Evolutionary conservation across 108 stramenopile species (phyloP), one percentile per base, ranked within the genome.

Genomic region (Nitzschia inconspicua): DNA sequence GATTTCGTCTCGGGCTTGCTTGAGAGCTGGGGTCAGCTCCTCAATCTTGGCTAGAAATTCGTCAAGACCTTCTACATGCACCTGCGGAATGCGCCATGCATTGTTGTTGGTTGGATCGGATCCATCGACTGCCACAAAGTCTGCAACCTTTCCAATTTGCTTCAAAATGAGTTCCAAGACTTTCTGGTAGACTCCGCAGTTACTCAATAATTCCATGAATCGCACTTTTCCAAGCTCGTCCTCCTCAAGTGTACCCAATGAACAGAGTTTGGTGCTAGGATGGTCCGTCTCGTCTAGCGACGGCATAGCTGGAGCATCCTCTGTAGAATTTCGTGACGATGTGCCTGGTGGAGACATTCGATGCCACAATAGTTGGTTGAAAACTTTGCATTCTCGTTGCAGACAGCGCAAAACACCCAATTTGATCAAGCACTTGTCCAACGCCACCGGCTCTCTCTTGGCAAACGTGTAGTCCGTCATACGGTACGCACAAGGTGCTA

Each of bases 401-500:
- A 84, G 37, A 59, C 76, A 77, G 16, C 83, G 51, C 44, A 84
- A 65, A 30, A 84, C 78, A 13, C 73, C 73, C 30, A 84, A 43
- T 43, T 84, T 84, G 48, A 70, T 48, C 2, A 84, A 20, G 47
- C 78, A 80, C 6, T 78, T 59, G 2, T 49, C 24, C 20, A 79
- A 4, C 9, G 36, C 18, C 6, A 84, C 55, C 0, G 72, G 73
- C 60, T 79, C 68, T 40, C 71, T 65, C 42, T 84, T 84, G 54
- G 68, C 56, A 31, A 77, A 62, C 11, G 83, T 84, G 35, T 77
- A 77, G 49, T 84, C 83, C 5, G 76, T 74, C 67, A 79, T 72
- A 3, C 83, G 78, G 35, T 84, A 84, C 20, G 76, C 76, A 47
- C 78, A 79, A 8, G 83, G 83, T 16, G 83, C 75, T 34, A 84